A percentile compares a stretch with the other conserved stretches of the same genome.
Conservation (phyloP, 257 asterid species). For the Solanum sejunctum region DNA sequence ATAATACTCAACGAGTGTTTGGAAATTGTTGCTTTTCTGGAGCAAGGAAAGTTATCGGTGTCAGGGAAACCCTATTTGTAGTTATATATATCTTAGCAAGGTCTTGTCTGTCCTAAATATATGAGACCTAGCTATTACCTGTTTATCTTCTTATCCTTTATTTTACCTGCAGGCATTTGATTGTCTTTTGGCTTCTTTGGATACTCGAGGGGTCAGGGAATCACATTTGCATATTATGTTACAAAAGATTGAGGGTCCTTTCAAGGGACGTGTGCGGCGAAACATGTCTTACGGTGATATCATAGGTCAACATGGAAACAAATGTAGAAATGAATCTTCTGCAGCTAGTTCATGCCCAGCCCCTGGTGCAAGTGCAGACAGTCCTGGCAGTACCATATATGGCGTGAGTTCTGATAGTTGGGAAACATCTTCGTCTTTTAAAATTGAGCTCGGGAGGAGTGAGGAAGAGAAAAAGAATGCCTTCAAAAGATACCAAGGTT, state of each 20-base stretch:
- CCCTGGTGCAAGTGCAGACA: slow-evolving; percentile 25
- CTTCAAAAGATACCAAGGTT: slow-evolving; percentile 51
- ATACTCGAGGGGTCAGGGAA: slow-evolving; percentile 87
- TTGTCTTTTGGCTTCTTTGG: slow-evolving; percentile 61
- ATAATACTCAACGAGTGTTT: not conserved
- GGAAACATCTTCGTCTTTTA: slow-evolving; percentile 62
- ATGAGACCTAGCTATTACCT: not conserved
- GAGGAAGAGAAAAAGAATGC: slow-evolving; percentile 37
- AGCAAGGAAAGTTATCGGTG: not conserved
- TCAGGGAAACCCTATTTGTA: not conserved
- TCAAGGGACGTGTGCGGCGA: slow-evolving; percentile 48
- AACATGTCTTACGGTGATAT: slow-evolving; percentile 11
- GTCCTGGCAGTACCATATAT: slow-evolving; percentile 50
- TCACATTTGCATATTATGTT: slow-evolving; percentile 92
- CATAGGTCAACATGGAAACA: slow-evolving; percentile 3
- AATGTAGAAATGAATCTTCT: slow-evolving; percentile 23
- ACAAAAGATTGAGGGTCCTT: slow-evolving; percentile 66
- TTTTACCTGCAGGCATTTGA: slow-evolving; percentile 67
- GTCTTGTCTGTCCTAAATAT: not conserved
- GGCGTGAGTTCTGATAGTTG: slow-evolving; percentile 27
- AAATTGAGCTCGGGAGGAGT: slow-evolving; percentile 52
- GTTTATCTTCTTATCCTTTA: not conserved
- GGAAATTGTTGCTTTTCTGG: not conserved
- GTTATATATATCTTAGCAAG: not conserved
- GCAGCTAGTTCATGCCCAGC: slow-evolving; percentile 25